Base-by-base conservation (phyloP, 2,329 filamentous ascomycete species). In the Sclerotinia sclerotiorum region DNA sequence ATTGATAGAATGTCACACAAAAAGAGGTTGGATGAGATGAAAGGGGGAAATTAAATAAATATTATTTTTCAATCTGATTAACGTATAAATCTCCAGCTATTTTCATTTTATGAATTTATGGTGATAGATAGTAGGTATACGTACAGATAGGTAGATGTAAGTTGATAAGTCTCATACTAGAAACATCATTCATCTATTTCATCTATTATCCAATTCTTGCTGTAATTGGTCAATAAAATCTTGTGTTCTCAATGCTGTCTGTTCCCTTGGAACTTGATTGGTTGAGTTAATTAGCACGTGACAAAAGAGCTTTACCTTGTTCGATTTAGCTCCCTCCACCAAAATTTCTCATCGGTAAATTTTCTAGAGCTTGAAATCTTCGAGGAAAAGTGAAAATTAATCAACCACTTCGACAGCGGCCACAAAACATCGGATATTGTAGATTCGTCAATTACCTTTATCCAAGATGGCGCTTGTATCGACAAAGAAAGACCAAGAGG, bases 401-500 rank as follows among this genome's bases (percentile, higher is more conserved):
- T 32, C 29, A 65, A 64, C 60, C 13, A 65, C 29, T 46, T 52
- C 63, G 44, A 60, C 55, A 58, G 46, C 55, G 46, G 51, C 61
- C 62, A 69, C 56, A 49, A 27, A 48, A 67, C 24, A 46, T 35
- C 44, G 52, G 63, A 67, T 60, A 67, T 66, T 55, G 54, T 60
- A 67, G 49, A 58, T 66, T 56, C 46, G 51, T 55, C 55, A 67
- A 60, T 69, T 60, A 67, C 67, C 68, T 70, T 70, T 72, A 67
- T 69, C 72, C 72, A 76, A 72, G 63, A 81, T 81, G 77, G 76
- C 78, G 69, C 84, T 86, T 81, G 85, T 83, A 70, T 78, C 82
- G 74, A 73, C 78, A 63, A 79, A 79, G 73, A 79, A 82, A 69
- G 60, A 56, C 13, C 58, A 68, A 76, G 89, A 91, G 79, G 86